phyloP scores from a whole-genome alignment of 1,284 basidiomycete species.

The Trichosporon asahii region DNA sequence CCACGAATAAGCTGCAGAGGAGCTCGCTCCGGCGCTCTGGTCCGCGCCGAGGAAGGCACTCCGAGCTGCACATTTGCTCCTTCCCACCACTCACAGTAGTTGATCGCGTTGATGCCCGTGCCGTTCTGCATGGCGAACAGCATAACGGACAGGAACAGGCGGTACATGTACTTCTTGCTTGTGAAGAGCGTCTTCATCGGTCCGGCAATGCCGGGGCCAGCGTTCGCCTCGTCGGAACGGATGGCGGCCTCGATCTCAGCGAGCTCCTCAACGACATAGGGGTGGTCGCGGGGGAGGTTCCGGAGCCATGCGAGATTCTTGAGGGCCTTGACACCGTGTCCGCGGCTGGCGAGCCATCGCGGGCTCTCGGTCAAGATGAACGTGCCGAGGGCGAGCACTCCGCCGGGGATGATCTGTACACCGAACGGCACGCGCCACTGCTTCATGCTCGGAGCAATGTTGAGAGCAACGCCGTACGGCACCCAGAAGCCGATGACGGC shows the following conservation, averaged over 20 bases:
- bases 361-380: slow-evolving; percentile 57
- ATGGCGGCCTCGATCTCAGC: slow-evolving; percentile 32
- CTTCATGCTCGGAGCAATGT: slow-evolving; percentile 47
- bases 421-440: slow-evolving; percentile 57
- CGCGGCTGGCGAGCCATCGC: slow-evolving; percentile 55
- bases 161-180: not conserved
- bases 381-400: slow-evolving; percentile 53
- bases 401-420: slow-evolving; percentile 58
- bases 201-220: slow-evolving; percentile 11
- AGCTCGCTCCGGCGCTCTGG: not conserved
- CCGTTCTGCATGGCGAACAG: slow-evolving; percentile 22
- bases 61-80: too few species aligned
- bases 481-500: slow-evolving; percentile 55
- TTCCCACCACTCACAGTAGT: slow-evolving; percentile 24
- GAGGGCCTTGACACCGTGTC: slow-evolving; percentile 50
- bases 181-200: slow-evolving; percentile 17
- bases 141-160: slow-evolving; percentile 13
- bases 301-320: slow-evolving; percentile 53
- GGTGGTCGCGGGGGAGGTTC: slow-evolving; percentile 47
- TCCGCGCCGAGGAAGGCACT: too few species aligned
- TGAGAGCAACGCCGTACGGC: slow-evolving; percentile 48
- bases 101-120: slow-evolving; percentile 20
- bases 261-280: slow-evolving; percentile 51
- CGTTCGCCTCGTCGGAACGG: slow-evolving; percentile 28
- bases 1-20: not conserved